A percentile compares a stretch with the other conserved stretches of the same genome.
These are phyloP conservation scores for Phylloporus scabripes DNA, from an alignment of 768 basidiomycete species.

Conservation along the genomic window DNA sequence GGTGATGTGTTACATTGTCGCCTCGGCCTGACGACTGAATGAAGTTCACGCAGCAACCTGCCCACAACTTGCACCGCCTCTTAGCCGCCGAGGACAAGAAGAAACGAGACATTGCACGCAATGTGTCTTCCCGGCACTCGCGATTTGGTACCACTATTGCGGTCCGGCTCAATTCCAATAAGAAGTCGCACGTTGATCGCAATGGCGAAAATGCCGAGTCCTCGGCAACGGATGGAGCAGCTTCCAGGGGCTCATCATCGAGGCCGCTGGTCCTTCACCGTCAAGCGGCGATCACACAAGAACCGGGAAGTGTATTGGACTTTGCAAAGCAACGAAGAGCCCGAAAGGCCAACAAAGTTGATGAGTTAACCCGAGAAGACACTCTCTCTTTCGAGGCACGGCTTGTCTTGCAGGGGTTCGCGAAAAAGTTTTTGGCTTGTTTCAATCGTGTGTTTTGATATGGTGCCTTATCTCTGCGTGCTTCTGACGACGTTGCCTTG, in stretches of 20 bases:
- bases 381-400: constrained; percentile 63
- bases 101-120: constrained; percentile 50
- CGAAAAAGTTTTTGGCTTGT: constrained; percentile 69
- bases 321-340: constrained; percentile 55
- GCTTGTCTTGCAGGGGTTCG: constrained; percentile 60
- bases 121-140: constrained; percentile 76
- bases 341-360: constrained; percentile 55
- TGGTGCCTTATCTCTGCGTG: constrained; percentile 6
- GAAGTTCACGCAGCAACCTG: constrained; percentile 49
- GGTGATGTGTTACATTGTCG: constrained; percentile 33
- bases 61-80: constrained; percentile 64
- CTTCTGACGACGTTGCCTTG: constrained; percentile 14
- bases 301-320: constrained; percentile 68
- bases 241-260: constrained; percentile 29
- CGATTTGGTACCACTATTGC: constrained; percentile 95
- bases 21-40: constrained; percentile 7
- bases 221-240: too few relatives aligned
- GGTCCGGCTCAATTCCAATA: constrained; percentile 63
- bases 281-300: constrained; percentile 69
- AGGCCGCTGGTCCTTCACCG: constrained; percentile 76
- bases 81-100: constrained; percentile 70
- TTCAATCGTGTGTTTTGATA: constrained; percentile 71
- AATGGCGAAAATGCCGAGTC: constrained; percentile 22
- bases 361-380: constrained; percentile 65
- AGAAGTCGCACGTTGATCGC: constrained; percentile 28